Evolutionary conservation across 2,329 filamentous ascomycete species (phyloP).

Genomic region (Dothidotthia symphoricarpi): DNA sequence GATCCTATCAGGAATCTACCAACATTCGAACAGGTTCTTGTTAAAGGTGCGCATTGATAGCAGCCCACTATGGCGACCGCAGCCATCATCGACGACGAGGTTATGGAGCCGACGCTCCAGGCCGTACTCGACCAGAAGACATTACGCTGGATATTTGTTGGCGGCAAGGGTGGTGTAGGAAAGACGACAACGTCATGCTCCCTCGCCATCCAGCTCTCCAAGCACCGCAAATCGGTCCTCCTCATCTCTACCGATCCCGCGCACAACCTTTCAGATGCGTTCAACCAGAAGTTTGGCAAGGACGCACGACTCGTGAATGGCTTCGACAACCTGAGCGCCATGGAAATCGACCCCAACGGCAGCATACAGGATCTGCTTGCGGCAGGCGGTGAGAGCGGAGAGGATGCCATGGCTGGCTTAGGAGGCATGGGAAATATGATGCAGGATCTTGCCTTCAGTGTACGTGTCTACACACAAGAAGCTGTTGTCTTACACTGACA

Average conservation of each 20-base stretch:
- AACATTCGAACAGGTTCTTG: no score
- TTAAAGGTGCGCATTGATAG: no score
- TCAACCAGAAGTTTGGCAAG: constrained; percentile 99
- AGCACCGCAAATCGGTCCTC: constrained; percentile 89
- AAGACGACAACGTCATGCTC: constrained; percentile 99
- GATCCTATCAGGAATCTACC: no score
- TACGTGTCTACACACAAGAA: constrained; percentile 47
- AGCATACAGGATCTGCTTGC: constrained; percentile 94
- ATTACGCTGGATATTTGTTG: constrained; percentile 98
- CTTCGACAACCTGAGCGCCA: constrained; percentile 90
- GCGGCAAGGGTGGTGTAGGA: constrained; percentile 95
- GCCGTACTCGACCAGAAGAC: constrained; percentile 92
- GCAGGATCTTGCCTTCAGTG: constrained; percentile 95
- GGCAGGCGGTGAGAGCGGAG: constrained; percentile 68
- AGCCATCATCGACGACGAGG: constrained; percentile 56
- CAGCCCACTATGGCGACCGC: constrained; percentile 40
- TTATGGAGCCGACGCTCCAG: constrained; percentile 89
- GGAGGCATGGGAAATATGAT: constrained; percentile 87
- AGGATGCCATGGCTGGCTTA: constrained; percentile 68
- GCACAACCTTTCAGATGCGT: constrained; percentile 96
- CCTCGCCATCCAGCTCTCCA: constrained; percentile 94
- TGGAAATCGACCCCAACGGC: constrained; percentile 98
- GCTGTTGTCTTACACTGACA: constrained; percentile 1
- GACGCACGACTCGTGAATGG: constrained; percentile 90
- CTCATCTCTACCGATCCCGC: constrained; percentile 98